phyloP scores from a whole-genome alignment of 2,329 filamentous ascomycete genomes.

The Beauveria australis region DNA sequence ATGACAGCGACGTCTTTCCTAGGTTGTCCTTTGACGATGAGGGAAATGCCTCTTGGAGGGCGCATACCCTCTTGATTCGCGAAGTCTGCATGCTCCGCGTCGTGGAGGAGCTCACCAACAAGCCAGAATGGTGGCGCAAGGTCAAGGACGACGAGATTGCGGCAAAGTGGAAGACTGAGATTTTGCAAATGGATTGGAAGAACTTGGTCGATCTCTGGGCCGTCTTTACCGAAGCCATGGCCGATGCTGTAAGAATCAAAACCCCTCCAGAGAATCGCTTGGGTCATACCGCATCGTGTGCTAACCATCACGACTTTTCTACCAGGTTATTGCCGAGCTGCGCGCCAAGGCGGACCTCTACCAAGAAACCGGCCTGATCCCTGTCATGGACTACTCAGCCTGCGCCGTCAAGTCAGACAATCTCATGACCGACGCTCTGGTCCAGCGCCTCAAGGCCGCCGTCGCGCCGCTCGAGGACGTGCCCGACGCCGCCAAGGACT shows the following conservation, averaged over 20 bases:
- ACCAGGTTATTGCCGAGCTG: conserved; percentile 26
- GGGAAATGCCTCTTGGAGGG: conserved; percentile 16
- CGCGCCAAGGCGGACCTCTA: conserved; percentile 23
- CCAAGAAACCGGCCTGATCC: conserved; percentile 24
- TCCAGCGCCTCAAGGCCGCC: conserved; percentile 31
- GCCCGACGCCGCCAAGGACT: conserved; percentile 44
- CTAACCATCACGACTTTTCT: background rate
- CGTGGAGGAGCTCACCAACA: conserved; percentile 26
- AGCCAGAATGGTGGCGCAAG: conserved; percentile 28
- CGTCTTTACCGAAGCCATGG: conserved; percentile 24
- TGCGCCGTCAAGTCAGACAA: conserved; percentile 29
- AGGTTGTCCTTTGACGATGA: conserved; percentile 11
- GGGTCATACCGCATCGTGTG: background rate
- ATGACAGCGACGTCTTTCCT: background rate
- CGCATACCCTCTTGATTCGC: conserved; percentile 21
- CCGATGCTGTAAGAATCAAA: conserved; percentile 19
- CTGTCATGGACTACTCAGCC: conserved; percentile 25
- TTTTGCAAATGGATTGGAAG: conserved; percentile 23
- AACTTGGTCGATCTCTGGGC: conserved; percentile 14
- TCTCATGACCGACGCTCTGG: conserved; percentile 12
- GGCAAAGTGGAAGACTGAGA: conserved; percentile 23
- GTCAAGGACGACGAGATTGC: conserved; percentile 19
- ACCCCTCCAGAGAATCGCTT: background rate
- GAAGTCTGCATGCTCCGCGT: conserved; percentile 26
- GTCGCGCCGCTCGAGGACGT: conserved; percentile 42